Conservation (phyloP, 768 basidiomycete genomes). For the Boletus barrowsii region DNA sequence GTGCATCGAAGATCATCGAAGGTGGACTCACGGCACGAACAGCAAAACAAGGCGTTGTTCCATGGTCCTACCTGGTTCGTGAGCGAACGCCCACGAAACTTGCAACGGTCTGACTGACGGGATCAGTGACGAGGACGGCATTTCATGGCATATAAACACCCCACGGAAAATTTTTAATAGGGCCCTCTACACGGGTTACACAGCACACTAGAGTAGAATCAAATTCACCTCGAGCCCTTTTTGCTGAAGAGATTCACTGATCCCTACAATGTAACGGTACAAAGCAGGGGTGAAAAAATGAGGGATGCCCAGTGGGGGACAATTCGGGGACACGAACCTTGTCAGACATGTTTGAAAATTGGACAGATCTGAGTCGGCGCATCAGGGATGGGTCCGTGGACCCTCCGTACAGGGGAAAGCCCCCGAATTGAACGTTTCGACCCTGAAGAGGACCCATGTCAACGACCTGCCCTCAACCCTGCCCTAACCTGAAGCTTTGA, state of each 20-base stretch:
- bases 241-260: too few relatives aligned
- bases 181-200: not conserved
- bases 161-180: not conserved
- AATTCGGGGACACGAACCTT: not conserved
- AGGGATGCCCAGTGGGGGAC: not conserved
- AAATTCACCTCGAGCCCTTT: not conserved
- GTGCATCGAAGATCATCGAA: not conserved
- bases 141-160: not conserved
- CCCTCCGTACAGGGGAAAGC: not conserved
- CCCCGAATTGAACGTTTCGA: too few relatives aligned
- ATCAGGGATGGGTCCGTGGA: not conserved
- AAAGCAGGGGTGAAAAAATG: not conserved
- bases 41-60: not conserved
- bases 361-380: not conserved
- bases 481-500: not conserved
- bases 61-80: not conserved
- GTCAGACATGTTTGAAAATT: not conserved
- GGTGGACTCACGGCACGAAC: not conserved
- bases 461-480: slow-evolving; percentile 1
- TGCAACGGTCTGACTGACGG: not conserved
- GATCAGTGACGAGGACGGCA: not conserved
- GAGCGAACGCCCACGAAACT: not conserved
- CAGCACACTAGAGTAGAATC: not conserved
- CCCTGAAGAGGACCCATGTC: not conserved
- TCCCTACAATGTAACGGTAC: not conserved